Base-by-base conservation (phyloP, 2,329 filamentous ascomycete genomes). In the Coniochaeta hoffmannii region DNA sequence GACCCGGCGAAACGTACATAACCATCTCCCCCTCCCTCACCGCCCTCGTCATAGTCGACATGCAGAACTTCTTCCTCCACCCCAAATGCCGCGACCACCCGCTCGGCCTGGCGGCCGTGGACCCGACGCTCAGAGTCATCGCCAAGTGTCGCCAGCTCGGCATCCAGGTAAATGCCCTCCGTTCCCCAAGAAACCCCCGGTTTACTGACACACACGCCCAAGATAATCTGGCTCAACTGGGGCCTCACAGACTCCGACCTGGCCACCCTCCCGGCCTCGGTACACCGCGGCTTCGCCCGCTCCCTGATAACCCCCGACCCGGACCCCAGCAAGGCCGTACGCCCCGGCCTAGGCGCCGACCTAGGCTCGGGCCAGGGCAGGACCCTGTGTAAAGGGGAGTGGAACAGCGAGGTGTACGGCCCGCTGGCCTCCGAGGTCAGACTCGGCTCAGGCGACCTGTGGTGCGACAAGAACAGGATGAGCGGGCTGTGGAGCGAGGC, bases 161-260 rank as follows among this genome's bases (percentile, higher is more conserved):
- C 1, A 73, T 83, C 17, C 69, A 75, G 63, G 71, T 71, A 63
- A 12, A 12, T 28, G 15, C 11, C 26, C 36, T 12, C 30, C 15
- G n/a, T 22, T 8, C 46, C 31, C 35, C 17, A n/a, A n/a, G n/a
- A n/a, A n/a, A n/a, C n/a, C n/a, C n/a, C n/a, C n/a, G n/a, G n/a
- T n/a, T n/a, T n/a, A n/a, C 58, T 56, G 49, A 55, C 55, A 49
- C 15, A 53, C 7, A 8, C 7, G 6, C 19, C 57, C 22, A 63
- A 70, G 62, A 61, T 81, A 19, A 65, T 81, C 19, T 81, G 78
- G 77, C 68, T 81, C 44, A 82, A 80, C 61, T 85, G 80, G 81
- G 80, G 80, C 2, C 68, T 84, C 35, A 78, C 72, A 0, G 74
- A 80, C n/a, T 60, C 67, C 17, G 80, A 83, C 60, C 63, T 83